phyloP scores from a whole-genome alignment of 1,284 basidiomycete species.

The Sporisorium iseilematis-ciliati region DNA sequence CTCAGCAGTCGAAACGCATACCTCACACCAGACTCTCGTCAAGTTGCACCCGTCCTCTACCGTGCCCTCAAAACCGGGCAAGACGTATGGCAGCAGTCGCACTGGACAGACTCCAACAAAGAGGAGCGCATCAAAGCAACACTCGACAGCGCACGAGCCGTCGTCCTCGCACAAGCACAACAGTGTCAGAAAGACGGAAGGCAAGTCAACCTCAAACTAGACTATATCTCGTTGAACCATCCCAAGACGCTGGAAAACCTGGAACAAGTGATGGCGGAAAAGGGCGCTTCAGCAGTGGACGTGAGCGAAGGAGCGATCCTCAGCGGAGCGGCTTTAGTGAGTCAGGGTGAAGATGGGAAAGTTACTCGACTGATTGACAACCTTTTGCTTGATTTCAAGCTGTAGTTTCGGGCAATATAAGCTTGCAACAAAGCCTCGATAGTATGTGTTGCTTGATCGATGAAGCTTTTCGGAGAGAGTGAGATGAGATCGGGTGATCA shows the following conservation, averaged over 20 bases:
- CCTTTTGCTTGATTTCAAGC: constrained; percentile 77
- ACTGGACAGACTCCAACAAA: constrained; percentile 16
- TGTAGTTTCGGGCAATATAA: constrained; percentile 11
- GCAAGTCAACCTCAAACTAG: constrained; percentile 74
- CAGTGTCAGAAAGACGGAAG: constrained; percentile 15
- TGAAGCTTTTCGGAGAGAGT: no score
- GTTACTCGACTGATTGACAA: constrained; percentile 94
- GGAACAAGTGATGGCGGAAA: constrained; percentile 70
- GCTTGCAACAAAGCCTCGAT: no score
- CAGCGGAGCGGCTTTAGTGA: constrained; percentile 87
- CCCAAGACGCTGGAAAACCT: constrained; percentile 76
- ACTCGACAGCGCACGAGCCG: constrained; percentile 42
- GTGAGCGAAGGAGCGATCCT: constrained; percentile 76
- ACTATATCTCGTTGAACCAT: constrained; percentile 92
- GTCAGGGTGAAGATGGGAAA: constrained; percentile 71
- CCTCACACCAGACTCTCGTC: constrained; percentile 77
- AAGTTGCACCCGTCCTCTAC: constrained; percentile 80
- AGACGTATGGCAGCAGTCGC: constrained; percentile 67
- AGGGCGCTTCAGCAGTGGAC: constrained; percentile 61
- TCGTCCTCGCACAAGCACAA: constrained; percentile 32
- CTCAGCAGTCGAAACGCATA: constrained; percentile 93
- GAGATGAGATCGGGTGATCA: no score
- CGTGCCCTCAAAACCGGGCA: constrained; percentile 76
- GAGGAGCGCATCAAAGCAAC: constrained; percentile 48
- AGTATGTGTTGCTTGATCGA: no score